Percentiles rank a stretch among this genome's conserved stretches.
phyloP scores from a whole-genome alignment of 2,329 filamentous ascomycete species.

The Sarocladiaceae sp. region DNA sequence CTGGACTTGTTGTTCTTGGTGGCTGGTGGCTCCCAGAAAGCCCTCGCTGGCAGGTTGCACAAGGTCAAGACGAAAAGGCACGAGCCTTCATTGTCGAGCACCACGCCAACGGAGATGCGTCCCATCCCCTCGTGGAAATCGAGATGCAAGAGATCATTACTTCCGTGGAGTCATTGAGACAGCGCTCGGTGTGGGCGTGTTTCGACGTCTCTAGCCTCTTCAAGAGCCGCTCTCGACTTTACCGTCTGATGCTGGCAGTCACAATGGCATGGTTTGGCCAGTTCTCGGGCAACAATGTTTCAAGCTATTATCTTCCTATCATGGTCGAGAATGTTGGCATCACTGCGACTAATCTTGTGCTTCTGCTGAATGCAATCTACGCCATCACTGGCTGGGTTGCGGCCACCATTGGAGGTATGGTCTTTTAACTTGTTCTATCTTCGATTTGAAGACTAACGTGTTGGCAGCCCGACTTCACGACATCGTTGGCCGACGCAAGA shows the following conservation, averaged over 20 bases:
- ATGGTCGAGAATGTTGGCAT: constrained; percentile 32
- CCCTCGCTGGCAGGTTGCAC: constrained; percentile 53
- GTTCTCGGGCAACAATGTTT: constrained; percentile 29
- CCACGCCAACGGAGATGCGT: constrained; percentile 50
- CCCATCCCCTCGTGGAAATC: constrained; percentile 38
- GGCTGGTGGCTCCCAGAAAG: constrained; percentile 55
- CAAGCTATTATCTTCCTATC: constrained; percentile 29
- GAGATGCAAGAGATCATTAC: constrained; percentile 33
- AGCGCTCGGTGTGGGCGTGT: constrained; percentile 29
- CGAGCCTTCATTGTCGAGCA: constrained; percentile 49
- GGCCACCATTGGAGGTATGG: constrained; percentile 22
- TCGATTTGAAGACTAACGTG: background rate
- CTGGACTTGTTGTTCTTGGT: constrained; percentile 13
- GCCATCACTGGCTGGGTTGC: constrained; percentile 32
- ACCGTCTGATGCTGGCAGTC: constrained; percentile 32
- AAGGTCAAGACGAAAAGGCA: constrained; percentile 37
- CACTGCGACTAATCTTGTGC: constrained; percentile 30
- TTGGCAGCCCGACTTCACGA: constrained; percentile 30
- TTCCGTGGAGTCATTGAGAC: constrained; percentile 22
- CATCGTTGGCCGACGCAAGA: constrained; percentile 33
- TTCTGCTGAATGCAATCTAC: constrained; percentile 35
- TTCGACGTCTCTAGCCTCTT: constrained; percentile 31
- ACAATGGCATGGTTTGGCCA: constrained; percentile 36
- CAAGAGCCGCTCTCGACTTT: constrained; percentile 28
- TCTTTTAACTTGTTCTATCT: too few relatives aligned